Conservation (phyloP, 495 filamentous ascomycete genomes). For the Chlorociboria aeruginascens region DNA sequence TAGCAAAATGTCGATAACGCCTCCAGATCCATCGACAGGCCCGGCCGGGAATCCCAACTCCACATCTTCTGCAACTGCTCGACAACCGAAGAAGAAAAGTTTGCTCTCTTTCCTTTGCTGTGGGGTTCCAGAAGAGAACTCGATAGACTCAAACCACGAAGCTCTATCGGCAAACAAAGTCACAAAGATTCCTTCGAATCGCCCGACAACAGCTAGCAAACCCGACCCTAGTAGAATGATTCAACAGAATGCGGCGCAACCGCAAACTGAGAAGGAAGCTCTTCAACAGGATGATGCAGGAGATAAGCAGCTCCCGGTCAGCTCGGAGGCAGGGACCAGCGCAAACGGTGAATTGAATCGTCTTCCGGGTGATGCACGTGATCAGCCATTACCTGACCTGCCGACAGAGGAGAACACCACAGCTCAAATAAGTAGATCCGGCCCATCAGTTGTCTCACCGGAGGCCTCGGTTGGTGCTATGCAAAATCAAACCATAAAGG, state of each 20-base stretch:
- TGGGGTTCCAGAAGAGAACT: constrained; percentile 52
- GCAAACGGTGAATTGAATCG: constrained; percentile 5
- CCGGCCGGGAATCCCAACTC: constrained; percentile 24
- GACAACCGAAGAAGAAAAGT: constrained; percentile 48
- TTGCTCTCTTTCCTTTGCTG: constrained; percentile 76
- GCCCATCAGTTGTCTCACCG: constrained; percentile 10
- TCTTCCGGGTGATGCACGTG: constrained; percentile 8
- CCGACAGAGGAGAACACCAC: constrained; percentile 12
- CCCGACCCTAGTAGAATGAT: constrained; percentile 3
- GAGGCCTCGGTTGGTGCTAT: too few species aligned
- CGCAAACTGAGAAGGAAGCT: constrained; percentile 13
- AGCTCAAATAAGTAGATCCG: constrained; percentile 1
- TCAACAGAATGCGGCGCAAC: not conserved
- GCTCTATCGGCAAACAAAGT: constrained; percentile 54
- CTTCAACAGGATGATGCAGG: constrained; percentile 5
- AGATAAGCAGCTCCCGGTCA: not conserved
- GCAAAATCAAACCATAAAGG: constrained; percentile 9
- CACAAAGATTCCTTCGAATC: constrained; percentile 31
- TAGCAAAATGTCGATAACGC: constrained; percentile 39
- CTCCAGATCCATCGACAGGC: constrained; percentile 33
- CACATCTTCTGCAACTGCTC: constrained; percentile 25
- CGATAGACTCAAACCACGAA: constrained; percentile 47
- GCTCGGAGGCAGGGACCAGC: not conserved
- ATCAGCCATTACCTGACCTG: constrained; percentile 15
- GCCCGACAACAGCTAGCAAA: constrained; percentile 41